A percentile compares a stretch with the other conserved stretches of the same genome.
Conservation (phyloP, 2,329 filamentous ascomycete genomes). For the Geosmithia morbida region DNA sequence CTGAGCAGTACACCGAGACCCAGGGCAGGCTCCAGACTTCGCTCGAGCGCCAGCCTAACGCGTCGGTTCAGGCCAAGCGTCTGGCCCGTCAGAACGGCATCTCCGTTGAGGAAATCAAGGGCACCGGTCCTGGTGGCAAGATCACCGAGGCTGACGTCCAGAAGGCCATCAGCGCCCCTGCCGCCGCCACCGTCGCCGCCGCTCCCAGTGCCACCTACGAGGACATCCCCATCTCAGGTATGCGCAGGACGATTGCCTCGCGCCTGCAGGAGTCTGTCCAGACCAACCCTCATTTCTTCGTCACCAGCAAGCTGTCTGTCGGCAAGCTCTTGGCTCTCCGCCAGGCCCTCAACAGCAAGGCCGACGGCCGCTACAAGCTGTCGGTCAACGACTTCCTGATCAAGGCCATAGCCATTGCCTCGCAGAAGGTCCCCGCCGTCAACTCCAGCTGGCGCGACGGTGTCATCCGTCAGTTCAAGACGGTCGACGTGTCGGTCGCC, state of each 20-base stretch:
- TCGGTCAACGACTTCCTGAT: conserved; percentile 99
- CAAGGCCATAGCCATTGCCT: conserved; percentile 83
- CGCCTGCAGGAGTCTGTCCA: conserved; percentile 78
- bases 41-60: conserved; percentile 68
- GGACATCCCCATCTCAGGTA: conserved; percentile 73
- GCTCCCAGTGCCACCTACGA: conserved; percentile 56
- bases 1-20: conserved; percentile 58
- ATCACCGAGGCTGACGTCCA: conserved; percentile 90
- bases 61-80: conserved; percentile 60
- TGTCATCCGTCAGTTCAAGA: conserved; percentile 84
- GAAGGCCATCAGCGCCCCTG: conserved; percentile 54
- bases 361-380: conserved; percentile 93
- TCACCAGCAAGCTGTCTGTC: conserved; percentile 81
- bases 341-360: conserved; percentile 75
- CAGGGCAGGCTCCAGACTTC: conserved; percentile 68
- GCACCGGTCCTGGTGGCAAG: conserved; percentile 70
- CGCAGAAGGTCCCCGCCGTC: conserved; percentile 84
- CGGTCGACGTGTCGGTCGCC: conserved; percentile 87
- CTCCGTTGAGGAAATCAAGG: conserved; percentile 65
- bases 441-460: conserved; percentile 93
- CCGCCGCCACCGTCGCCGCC: conserved; percentile 34
- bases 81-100: conserved; percentile 78
- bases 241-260: conserved; percentile 96
- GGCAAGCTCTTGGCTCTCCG: conserved; percentile 93
- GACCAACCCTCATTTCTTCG: conserved; percentile 97